Evolutionary conservation across 345 rosid species (phyloP).

Genomic region (Linum lewisii): DNA sequence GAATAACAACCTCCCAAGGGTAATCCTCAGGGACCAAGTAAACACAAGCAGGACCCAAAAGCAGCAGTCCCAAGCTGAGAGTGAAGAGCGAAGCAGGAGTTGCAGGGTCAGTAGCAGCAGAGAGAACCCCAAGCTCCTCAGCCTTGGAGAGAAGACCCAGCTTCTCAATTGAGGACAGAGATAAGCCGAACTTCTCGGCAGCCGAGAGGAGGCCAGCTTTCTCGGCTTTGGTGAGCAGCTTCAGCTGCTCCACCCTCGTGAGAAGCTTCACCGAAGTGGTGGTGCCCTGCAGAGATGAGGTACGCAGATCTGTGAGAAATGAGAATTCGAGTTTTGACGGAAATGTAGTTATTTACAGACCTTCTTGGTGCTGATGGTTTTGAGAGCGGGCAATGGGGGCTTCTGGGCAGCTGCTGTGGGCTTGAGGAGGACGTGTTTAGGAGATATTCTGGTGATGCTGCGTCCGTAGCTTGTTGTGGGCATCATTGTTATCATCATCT

Average conservation of each 20-base stretch:
- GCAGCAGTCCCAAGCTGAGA: slow-evolving; percentile 59
- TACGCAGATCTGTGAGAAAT: slow-evolving; percentile 35
- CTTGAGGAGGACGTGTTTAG: neutral
- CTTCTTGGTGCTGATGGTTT: slow-evolving; percentile 45
- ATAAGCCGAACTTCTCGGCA: slow-evolving; percentile 81
- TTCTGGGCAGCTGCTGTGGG: slow-evolving; percentile 39
- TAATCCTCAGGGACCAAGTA: slow-evolving; percentile 80
- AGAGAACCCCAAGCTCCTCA: slow-evolving; percentile 72
- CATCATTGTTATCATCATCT: neutral
- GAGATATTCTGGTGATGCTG: neutral
- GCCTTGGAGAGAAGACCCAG: slow-evolving; percentile 90
- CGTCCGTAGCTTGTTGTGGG: neutral
- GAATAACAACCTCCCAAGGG: slow-evolving; percentile 54
- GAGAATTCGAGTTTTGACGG: slow-evolving; percentile 29
- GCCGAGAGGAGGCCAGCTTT: slow-evolving; percentile 82
- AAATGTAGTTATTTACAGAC: slow-evolving; percentile 1
- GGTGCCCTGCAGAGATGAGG: neutral
- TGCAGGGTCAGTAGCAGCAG: slow-evolving; percentile 75
- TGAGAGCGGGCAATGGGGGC: slow-evolving; percentile 39
- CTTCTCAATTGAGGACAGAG: slow-evolving; percentile 79
- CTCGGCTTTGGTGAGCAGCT: slow-evolving; percentile 78
- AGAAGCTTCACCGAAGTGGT: slow-evolving; percentile 49
- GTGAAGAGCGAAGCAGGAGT: slow-evolving; percentile 53
- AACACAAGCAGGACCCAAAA: slow-evolving; percentile 71
- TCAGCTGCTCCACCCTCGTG: slow-evolving; percentile 87